Percentiles rank a stretch among this genome's conserved stretches.
Conservation (phyloP, 768 basidiomycete species). For the Xerocomellus chrysenteron region DNA sequence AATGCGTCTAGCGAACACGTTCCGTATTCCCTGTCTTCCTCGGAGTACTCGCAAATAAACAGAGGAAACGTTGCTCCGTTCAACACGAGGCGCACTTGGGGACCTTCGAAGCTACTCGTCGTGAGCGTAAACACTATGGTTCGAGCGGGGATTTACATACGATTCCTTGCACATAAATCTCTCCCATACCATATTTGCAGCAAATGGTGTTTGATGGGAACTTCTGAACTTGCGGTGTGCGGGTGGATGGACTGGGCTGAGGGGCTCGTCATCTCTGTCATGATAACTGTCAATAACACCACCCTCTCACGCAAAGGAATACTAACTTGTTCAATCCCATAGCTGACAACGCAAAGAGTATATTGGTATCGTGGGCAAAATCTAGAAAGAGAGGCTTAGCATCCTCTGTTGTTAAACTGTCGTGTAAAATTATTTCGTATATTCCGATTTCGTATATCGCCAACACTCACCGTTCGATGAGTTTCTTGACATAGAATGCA, state of each 20-base stretch:
- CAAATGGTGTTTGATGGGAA: constrained; percentile 41
- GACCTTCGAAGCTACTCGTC: constrained; percentile 29
- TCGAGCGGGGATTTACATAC: constrained; percentile 14
- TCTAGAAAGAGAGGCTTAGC: constrained; percentile 38
- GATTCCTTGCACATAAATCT: constrained; percentile 39
- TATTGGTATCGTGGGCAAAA: constrained; percentile 41
- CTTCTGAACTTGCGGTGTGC: constrained; percentile 36
- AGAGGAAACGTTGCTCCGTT: constrained; percentile 41
- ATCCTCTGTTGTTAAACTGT: constrained; percentile 32
- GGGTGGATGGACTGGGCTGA: constrained; percentile 28
- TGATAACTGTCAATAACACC: neutral
- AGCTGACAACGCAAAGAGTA: constrained; percentile 39
- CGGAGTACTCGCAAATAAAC: constrained; percentile 29
- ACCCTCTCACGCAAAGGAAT: neutral
- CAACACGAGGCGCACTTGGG: constrained; percentile 42
- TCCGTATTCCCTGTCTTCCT: constrained; percentile 32
- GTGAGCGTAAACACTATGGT: neutral
- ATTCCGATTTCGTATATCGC: neutral
- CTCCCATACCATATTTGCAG: constrained; percentile 44
- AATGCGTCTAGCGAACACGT: constrained; percentile 39
- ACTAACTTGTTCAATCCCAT: constrained; percentile 38
- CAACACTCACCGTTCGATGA: constrained; percentile 36
- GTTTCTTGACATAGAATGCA: constrained; percentile 37
- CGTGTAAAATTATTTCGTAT: neutral
- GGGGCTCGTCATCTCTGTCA: constrained; percentile 32